phyloP scores from a whole-genome alignment of 805 yeast genomes.

The Yarrowia sp. region DNA sequence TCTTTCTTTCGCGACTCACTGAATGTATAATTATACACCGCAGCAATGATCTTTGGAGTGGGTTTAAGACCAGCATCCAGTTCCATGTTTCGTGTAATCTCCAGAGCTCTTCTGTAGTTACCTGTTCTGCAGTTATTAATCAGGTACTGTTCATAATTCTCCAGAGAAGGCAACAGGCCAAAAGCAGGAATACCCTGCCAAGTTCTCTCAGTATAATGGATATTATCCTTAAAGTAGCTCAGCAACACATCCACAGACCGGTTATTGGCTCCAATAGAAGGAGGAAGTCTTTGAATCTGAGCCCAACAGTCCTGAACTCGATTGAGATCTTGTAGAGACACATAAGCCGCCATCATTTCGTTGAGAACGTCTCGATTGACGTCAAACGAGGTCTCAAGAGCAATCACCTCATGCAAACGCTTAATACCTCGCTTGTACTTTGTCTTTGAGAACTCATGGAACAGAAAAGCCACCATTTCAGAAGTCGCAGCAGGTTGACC shows the following conservation, averaged over 20 bases:
- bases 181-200: conserved; percentile 60
- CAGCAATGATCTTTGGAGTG: conserved; percentile 34
- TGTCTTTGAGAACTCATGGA: conserved; percentile 58
- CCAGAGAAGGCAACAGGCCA: conserved; percentile 52
- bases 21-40: conserved; percentile 47
- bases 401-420: conserved; percentile 60
- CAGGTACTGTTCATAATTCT: conserved; percentile 57
- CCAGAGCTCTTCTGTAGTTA: conserved; percentile 54
- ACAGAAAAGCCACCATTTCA: conserved; percentile 59
- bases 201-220: conserved; percentile 50
- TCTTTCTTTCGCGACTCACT: conserved; percentile 41
- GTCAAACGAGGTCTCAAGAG: conserved; percentile 58
- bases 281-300: conserved; percentile 54
- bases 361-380: conserved; percentile 60
- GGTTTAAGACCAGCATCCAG: conserved; percentile 39
- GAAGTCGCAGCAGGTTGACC: conserved; percentile 52
- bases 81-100: conserved; percentile 48
- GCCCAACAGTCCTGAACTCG: conserved; percentile 61
- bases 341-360: conserved; percentile 61
- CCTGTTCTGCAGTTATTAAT: conserved; percentile 72
- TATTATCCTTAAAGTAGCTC: conserved; percentile 46
- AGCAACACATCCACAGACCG: conserved; percentile 68
- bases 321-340: conserved; percentile 54
- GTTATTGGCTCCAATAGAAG: conserved; percentile 52
- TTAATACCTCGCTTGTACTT: conserved; percentile 63